Conservation (phyloP, 164 flowering plant genomes). For the Annona squamosa region DNA sequence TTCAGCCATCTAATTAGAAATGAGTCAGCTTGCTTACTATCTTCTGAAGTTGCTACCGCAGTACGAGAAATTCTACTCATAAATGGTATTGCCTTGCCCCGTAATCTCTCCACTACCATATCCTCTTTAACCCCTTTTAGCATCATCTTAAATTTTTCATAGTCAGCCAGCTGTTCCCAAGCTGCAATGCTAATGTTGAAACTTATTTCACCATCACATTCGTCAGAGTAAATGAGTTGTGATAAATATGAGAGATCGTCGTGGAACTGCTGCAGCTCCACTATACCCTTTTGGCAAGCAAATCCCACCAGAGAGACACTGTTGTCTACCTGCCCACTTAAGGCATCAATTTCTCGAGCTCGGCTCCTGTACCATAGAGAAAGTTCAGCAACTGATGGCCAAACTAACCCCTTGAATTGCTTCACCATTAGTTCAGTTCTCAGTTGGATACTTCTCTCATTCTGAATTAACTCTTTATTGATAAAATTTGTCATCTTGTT, state of each 20-base stretch:
- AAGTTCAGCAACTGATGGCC: conserved; percentile 77
- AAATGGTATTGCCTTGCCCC: conserved; percentile 64
- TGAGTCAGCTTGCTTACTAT: conserved; percentile 36
- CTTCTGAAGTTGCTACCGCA: conserved; percentile 10
- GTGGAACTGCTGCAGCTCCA: conserved; percentile 55
- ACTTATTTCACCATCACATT: conserved; percentile 32
- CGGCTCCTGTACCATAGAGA: conserved; percentile 73
- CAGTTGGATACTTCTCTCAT: conserved; percentile 25
- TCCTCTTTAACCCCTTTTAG: conserved; percentile 69
- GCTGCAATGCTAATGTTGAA: conserved; percentile 46
- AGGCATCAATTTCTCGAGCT: conserved; percentile 70
- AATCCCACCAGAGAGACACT: conserved; percentile 64
- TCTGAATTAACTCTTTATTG: conserved; percentile 25
- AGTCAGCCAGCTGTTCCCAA: conserved; percentile 78
- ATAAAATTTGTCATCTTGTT: conserved; percentile 48
- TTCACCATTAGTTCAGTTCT: conserved; percentile 71
- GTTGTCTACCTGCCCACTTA: conserved; percentile 86
- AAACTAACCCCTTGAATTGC: conserved; percentile 42
- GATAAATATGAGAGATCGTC: conserved; percentile 60
- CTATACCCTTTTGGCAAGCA: conserved; percentile 69
- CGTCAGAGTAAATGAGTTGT: conserved; percentile 70
- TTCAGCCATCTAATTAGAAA: conserved; percentile 84
- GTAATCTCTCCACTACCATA: conserved; percentile 44
- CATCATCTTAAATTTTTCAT: conserved; percentile 85
- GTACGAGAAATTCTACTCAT: conserved; percentile 36